Evolutionary conservation across 2,329 filamentous ascomycete species (phyloP).

Genomic region (Acephala macrosclerotiorum): DNA sequence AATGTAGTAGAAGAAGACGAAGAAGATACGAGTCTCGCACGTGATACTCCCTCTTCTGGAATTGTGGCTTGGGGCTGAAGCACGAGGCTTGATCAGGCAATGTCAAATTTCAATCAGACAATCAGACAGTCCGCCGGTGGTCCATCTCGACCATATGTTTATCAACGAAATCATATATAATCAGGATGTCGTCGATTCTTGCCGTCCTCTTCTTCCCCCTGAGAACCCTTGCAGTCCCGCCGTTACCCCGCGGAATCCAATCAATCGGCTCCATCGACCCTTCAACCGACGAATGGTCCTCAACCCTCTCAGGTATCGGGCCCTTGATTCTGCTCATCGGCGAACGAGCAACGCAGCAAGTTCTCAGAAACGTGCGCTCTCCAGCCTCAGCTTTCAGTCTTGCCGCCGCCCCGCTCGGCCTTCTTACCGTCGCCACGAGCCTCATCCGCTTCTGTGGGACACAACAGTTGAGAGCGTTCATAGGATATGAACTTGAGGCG

Average conservation of each 20-base stretch:
- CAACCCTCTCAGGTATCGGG: slow-evolving; percentile 20
- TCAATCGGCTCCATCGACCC: slow-evolving; percentile 20
- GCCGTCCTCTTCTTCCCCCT: neutral
- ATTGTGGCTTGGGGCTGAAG: slow-evolving; percentile 14
- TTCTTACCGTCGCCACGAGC: slow-evolving; percentile 19
- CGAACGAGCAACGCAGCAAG: slow-evolving; percentile 24
- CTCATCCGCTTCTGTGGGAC: slow-evolving; percentile 23
- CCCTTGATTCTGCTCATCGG: slow-evolving; percentile 23
- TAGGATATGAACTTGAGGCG: slow-evolving; percentile 25
- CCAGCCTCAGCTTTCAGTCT: slow-evolving; percentile 18
- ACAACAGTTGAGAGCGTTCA: slow-evolving; percentile 18
- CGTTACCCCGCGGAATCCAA: slow-evolving; percentile 9
- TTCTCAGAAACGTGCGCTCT: slow-evolving; percentile 17
- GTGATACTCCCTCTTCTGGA: neutral
- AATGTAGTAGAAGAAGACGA: too few species aligned
- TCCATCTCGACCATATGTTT: too few species aligned
- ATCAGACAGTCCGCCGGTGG: too few species aligned
- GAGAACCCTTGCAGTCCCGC: slow-evolving; percentile 4
- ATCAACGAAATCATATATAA: too few species aligned
- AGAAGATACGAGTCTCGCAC: neutral
- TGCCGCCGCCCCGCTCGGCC: slow-evolving; percentile 19
- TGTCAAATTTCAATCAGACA: neutral
- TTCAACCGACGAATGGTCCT: slow-evolving; percentile 23
- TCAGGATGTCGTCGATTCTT: neutral
- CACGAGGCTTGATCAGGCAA: neutral